A percentile compares a stretch with the other conserved stretches of the same genome.
phyloP scores from a whole-genome alignment of 2,329 filamentous ascomycete species.

The Cytospora schulzeri region DNA sequence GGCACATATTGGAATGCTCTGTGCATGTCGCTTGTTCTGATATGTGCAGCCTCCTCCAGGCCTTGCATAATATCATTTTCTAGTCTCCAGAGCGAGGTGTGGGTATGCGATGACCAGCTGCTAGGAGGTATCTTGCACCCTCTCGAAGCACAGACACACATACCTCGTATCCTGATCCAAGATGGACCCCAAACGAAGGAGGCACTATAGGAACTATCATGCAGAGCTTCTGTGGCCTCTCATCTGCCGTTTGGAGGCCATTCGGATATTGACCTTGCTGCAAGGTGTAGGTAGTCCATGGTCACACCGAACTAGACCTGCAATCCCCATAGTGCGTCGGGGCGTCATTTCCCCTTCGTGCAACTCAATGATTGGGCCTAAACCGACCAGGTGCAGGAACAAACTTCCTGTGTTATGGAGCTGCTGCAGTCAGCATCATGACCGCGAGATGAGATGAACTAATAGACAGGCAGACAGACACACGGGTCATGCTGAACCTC shows the following conservation, averaged over 20 bases:
- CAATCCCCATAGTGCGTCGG: constrained; percentile 13
- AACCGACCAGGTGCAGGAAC: constrained; percentile 20
- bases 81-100: neutral
- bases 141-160: neutral
- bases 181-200: neutral
- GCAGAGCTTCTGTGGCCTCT: constrained; percentile 1
- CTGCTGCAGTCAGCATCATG: constrained; percentile 6
- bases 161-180: neutral
- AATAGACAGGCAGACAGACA: neutral
- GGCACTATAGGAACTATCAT: neutral
- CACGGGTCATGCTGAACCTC: neutral
- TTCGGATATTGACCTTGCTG: neutral
- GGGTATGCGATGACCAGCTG: neutral
- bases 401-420: constrained; percentile 1
- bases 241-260: neutral
- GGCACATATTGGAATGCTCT: neutral
- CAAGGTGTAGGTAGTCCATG: neutral
- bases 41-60: neutral
- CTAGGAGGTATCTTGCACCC: neutral
- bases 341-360: constrained; percentile 13
- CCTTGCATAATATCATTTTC: neutral
- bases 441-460: neutral
- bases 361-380: constrained; percentile 11
- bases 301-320: constrained; percentile 11
- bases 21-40: neutral